Evolutionary conservation across 2,329 filamentous ascomycete genomes (phyloP).

Genomic region (Davidsoniella neocaledoniae): DNA sequence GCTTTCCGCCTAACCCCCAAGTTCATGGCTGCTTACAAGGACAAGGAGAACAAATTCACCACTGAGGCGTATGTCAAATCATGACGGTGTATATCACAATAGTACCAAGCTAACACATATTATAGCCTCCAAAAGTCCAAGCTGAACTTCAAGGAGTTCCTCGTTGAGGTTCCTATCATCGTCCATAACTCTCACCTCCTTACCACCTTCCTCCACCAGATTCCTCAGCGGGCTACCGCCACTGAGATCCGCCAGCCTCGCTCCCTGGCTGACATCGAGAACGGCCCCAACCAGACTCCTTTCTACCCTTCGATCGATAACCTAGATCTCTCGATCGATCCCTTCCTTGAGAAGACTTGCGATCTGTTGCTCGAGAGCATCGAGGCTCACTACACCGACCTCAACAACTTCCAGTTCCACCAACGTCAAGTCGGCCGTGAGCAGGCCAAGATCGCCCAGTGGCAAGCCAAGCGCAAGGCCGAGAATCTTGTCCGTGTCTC

Average conservation of each 20-base stretch:
- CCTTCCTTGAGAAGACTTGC: slow-evolving; percentile 95
- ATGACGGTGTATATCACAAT: neutral
- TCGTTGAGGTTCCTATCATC: slow-evolving; percentile 73
- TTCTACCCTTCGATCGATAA: slow-evolving; percentile 79
- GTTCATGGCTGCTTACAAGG: slow-evolving; percentile 87
- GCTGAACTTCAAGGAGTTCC: slow-evolving; percentile 82
- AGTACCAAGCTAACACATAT: neutral
- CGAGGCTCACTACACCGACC: slow-evolving; percentile 93
- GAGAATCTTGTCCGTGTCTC: slow-evolving; percentile 76
- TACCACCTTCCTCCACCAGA: slow-evolving; percentile 86
- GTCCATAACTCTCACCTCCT: slow-evolving; percentile 97
- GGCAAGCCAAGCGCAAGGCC: slow-evolving; percentile 91
- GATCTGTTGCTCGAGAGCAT: slow-evolving; percentile 92
- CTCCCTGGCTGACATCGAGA: slow-evolving; percentile 61
- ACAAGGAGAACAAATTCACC: slow-evolving; percentile 97
- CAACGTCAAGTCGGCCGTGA: slow-evolving; percentile 85
- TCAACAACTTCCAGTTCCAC: slow-evolving; percentile 98
- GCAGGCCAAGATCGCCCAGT: slow-evolving; percentile 89
- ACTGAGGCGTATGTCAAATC: slow-evolving; percentile 59
- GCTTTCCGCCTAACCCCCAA: slow-evolving; percentile 77
- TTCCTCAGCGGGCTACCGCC: slow-evolving; percentile 46
- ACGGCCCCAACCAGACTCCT: slow-evolving; percentile 43
- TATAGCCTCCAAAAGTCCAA: slow-evolving; percentile 81
- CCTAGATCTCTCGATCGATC: slow-evolving; percentile 86
- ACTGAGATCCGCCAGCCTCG: slow-evolving; percentile 52